Percentiles rank a stretch among this genome's conserved stretches.
Conservation (phyloP, 495 filamentous ascomycete genomes). For the Evansstolkia leycettana region DNA sequence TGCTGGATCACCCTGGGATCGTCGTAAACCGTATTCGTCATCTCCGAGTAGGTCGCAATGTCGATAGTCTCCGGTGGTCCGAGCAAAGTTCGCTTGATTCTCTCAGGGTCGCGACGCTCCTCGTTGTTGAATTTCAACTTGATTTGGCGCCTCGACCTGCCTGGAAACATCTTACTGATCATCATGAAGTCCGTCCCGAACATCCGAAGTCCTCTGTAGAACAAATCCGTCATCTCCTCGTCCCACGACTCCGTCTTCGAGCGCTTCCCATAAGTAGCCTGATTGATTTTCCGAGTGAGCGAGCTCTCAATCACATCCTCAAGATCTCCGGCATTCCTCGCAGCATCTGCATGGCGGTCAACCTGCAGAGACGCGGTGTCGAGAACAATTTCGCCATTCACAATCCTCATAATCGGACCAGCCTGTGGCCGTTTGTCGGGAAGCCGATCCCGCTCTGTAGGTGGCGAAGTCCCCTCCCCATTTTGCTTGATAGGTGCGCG, state of each 20-base stretch:
- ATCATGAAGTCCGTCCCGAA: constrained; percentile 92
- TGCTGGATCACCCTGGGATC: constrained; percentile 43
- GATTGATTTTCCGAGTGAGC: constrained; percentile 65
- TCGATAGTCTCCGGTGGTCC: constrained; percentile 47
- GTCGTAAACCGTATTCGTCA: constrained; percentile 43
- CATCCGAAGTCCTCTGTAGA: constrained; percentile 72
- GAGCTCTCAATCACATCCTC: constrained; percentile 64
- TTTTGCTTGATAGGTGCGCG: constrained; percentile 19
- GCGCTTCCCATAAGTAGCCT: constrained; percentile 57
- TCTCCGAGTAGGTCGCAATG: constrained; percentile 51
- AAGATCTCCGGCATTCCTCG: constrained; percentile 43
- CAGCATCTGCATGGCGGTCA: constrained; percentile 62
- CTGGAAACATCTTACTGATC: constrained; percentile 72
- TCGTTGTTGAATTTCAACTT: constrained; percentile 91
- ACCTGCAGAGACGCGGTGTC: constrained; percentile 68
- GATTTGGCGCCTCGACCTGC: constrained; percentile 61
- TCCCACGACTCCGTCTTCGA: constrained; percentile 66
- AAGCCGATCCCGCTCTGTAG: constrained; percentile 6
- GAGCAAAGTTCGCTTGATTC: constrained; percentile 57
- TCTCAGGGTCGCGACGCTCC: constrained; percentile 59
- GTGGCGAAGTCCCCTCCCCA: constrained; percentile 11
- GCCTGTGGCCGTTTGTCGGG: constrained; percentile 15
- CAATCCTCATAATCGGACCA: constrained; percentile 52
- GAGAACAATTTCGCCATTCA: constrained; percentile 75
- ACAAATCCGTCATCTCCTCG: constrained; percentile 62